Percentiles rank a stretch among this genome's conserved stretches.
These are phyloP conservation scores for Ceratocystis destructans DNA, from an alignment of 2,329 filamentous ascomycete species.

Conservation along the genomic window DNA sequence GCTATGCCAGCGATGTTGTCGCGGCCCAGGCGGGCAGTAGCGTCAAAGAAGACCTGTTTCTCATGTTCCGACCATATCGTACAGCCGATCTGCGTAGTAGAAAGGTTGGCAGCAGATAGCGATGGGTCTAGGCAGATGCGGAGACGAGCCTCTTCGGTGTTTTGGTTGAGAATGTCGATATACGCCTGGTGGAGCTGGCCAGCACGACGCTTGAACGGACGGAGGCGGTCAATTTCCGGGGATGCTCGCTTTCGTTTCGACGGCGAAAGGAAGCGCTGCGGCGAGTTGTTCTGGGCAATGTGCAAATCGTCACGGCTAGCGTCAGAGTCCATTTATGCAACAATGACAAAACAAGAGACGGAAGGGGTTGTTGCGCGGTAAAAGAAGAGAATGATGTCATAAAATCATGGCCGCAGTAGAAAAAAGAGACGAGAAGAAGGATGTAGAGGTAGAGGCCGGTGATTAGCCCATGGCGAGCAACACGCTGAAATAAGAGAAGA, in stretches of 20 bases:
- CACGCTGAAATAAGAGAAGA: no score
- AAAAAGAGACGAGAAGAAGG: not conserved
- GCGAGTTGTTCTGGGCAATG: not conserved
- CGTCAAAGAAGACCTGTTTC: conserved; percentile 56
- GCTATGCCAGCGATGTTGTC: conserved; percentile 51
- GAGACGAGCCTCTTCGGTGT: conserved; percentile 38
- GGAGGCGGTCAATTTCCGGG: not conserved
- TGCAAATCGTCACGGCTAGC: not conserved
- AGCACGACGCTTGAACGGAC: conserved; percentile 33
- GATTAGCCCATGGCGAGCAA: not conserved
- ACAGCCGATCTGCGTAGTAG: conserved; percentile 52
- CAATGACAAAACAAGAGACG: not conserved
- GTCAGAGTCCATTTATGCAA: not conserved
- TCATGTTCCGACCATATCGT: conserved; percentile 57
- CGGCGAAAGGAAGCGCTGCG: not conserved
- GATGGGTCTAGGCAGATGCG: not conserved
- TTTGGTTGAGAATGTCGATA: conserved; percentile 40
- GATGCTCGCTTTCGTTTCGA: not conserved
- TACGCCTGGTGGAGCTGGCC: conserved; percentile 34
- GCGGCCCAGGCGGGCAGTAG: conserved; percentile 49
- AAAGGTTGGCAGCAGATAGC: conserved; percentile 31
- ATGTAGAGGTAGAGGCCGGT: not conserved
- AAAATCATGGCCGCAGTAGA: not conserved
- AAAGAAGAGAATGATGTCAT: not conserved
- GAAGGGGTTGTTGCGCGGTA: not conserved